Evolutionary conservation across 768 basidiomycete species (phyloP).

Genomic region (Calocybe cyanea): DNA sequence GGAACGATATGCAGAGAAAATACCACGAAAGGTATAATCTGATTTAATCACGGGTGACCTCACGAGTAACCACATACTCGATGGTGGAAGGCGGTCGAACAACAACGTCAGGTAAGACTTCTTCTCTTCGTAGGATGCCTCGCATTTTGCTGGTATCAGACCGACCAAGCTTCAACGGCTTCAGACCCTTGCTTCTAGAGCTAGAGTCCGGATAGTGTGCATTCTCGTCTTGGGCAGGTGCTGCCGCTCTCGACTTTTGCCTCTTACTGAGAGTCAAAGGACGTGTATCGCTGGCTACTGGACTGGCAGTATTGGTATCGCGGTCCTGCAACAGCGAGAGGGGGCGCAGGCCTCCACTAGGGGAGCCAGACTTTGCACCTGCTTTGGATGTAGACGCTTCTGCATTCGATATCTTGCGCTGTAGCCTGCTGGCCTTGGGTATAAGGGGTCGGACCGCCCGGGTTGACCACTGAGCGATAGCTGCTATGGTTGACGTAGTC

Average conservation of each 20-base stretch:
- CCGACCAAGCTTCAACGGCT: constrained; percentile 55
- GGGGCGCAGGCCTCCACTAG: constrained; percentile 50
- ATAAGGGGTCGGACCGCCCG: constrained; percentile 50
- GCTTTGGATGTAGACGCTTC: constrained; percentile 19
- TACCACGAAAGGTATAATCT: constrained; percentile 18
- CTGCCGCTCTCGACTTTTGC: constrained; percentile 32
- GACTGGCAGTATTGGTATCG: constrained; percentile 32
- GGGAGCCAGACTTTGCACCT: constrained; percentile 32
- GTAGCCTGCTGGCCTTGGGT: constrained; percentile 46
- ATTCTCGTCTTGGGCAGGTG: constrained; percentile 34
- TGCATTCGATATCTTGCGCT: constrained; percentile 36
- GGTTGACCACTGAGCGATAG: constrained; percentile 45
- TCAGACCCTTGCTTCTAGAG: constrained; percentile 45
- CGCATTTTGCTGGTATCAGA: constrained; percentile 64
- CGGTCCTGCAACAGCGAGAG: constrained; percentile 63
- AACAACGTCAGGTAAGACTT: constrained; percentile 57
- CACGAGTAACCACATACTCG: constrained; percentile 42
- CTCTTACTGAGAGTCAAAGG: constrained; percentile 60
- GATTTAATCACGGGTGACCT: constrained; percentile 35
- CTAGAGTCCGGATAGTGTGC: constrained; percentile 29
- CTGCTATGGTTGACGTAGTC: constrained; percentile 30
- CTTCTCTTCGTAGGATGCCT: constrained; percentile 49
- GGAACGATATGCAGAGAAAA: constrained; percentile 9
- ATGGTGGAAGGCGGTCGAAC: constrained; percentile 56
- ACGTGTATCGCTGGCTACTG: constrained; percentile 32